Evolutionary conservation across 192 early-diverging fungal species (phyloP).

Genomic region (Coemansia sp.): DNA sequence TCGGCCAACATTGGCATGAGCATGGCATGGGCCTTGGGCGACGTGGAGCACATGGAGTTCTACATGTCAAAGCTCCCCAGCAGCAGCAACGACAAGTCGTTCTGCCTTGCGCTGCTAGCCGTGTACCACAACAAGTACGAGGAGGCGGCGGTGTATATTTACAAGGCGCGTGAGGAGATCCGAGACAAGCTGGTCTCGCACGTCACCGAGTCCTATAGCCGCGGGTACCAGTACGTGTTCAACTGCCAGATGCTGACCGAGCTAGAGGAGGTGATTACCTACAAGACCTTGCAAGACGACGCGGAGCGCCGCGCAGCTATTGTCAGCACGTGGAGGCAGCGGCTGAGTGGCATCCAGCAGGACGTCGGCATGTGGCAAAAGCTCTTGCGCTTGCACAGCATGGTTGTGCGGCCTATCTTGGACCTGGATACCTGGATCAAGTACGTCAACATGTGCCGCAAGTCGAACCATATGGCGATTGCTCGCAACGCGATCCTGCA

Average conservation of each 20-base stretch:
- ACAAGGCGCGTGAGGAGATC: conserved; percentile 78
- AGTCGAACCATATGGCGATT: conserved; percentile 76
- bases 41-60: conserved; percentile 89
- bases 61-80: conserved; percentile 81
- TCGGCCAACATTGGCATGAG: conserved; percentile 87
- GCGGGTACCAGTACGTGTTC: conserved; percentile 83
- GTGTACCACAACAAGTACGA: conserved; percentile 79
- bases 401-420: conserved; percentile 86
- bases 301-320: conserved; percentile 73
- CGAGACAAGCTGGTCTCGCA: conserved; percentile 84
- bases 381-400: conserved; percentile 78
- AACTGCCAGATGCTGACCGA: conserved; percentile 96
- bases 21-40: conserved; percentile 87
- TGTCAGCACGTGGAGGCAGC: conserved; percentile 80
- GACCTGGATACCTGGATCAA: conserved; percentile 96
- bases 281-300: conserved; percentile 79
- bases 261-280: conserved; percentile 93
- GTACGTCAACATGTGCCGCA: conserved; percentile 92
- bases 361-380: conserved; percentile 96
- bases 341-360: conserved; percentile 83
- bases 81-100: conserved; percentile 65
- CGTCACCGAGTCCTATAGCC: conserved; percentile 89
- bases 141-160: conserved; percentile 76
- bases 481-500: conserved; percentile 78
- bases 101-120: conserved; percentile 85